Percentiles rank a stretch among this genome's conserved stretches.
phyloP scores from a whole-genome alignment of 768 basidiomycete genomes.

The Suillus cothurnatus region DNA sequence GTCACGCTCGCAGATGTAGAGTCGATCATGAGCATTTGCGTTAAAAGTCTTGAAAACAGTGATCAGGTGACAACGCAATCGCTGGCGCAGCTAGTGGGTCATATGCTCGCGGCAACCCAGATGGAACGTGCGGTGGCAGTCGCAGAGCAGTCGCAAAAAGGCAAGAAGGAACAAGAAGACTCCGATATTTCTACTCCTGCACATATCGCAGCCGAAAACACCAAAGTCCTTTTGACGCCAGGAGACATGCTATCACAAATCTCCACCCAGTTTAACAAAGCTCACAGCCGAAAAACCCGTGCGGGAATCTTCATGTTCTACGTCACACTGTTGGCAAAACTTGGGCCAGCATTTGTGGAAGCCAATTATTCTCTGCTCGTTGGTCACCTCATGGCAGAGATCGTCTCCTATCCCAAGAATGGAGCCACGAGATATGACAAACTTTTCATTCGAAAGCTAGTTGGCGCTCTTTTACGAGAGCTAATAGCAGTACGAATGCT shows the following conservation, averaged over 20 bases:
- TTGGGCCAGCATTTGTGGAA: constrained; percentile 82
- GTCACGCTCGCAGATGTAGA: constrained; percentile 77
- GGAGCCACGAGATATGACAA: constrained; percentile 69
- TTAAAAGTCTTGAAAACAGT: constrained; percentile 76
- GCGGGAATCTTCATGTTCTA: constrained; percentile 92
- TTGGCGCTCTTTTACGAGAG: constrained; percentile 79
- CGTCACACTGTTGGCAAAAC: constrained; percentile 67
- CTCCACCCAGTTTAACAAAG: constrained; percentile 80
- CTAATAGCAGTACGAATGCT: constrained; percentile 87
- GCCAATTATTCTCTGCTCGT: constrained; percentile 79
- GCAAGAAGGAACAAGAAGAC: constrained; percentile 62
- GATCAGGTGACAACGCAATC: constrained; percentile 85
- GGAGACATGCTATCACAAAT: constrained; percentile 83
- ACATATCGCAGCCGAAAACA: constrained; percentile 50
- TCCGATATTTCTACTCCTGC: constrained; percentile 55
- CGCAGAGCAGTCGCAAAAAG: constrained; percentile 54
- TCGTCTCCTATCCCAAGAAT: constrained; percentile 64
- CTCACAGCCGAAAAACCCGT: constrained; percentile 67
- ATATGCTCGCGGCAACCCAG: constrained; percentile 84
- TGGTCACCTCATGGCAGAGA: constrained; percentile 75
- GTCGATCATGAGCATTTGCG: constrained; percentile 61
- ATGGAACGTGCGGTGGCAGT: constrained; percentile 53
- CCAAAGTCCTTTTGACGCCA: constrained; percentile 70
- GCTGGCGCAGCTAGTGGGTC: constrained; percentile 78
- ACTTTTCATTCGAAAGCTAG: constrained; percentile 68